phyloP scores from a whole-genome alignment of 2,329 filamentous ascomycete species.

The Aureobasidium sp. region DNA sequence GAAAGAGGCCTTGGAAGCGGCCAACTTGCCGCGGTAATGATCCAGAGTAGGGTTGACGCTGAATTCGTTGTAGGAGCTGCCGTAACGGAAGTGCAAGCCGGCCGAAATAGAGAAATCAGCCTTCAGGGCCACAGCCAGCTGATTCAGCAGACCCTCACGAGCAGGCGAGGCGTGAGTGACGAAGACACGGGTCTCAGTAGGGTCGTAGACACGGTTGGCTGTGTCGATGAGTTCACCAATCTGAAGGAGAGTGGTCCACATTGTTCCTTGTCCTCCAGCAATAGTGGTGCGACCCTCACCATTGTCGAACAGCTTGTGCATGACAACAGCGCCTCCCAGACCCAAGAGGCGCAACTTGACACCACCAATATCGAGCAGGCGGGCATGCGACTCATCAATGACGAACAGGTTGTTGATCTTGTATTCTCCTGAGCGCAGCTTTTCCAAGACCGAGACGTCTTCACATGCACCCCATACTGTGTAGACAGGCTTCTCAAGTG shows the following conservation, averaged over 20 bases:
- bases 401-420: slow-evolving; percentile 97
- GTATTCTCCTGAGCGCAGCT: slow-evolving; percentile 95
- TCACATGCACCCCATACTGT: slow-evolving; percentile 99
- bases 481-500: slow-evolving; percentile 92
- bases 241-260: slow-evolving; percentile 98
- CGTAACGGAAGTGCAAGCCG: slow-evolving; percentile 95
- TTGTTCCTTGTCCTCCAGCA: slow-evolving; percentile 94
- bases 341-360: slow-evolving; percentile 93
- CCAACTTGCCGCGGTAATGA: slow-evolving; percentile 96
- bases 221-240: slow-evolving; percentile 98
- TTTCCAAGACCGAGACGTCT: slow-evolving; percentile 94
- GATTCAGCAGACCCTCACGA: slow-evolving; percentile 91
- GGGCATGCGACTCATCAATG: slow-evolving; percentile 94
- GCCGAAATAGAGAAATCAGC: slow-evolving; percentile 97
- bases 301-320: slow-evolving; percentile 99
- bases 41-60: slow-evolving; percentile 97
- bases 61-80: slow-evolving; percentile 99
- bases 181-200: slow-evolving; percentile 93
- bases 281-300: slow-evolving; percentile 97
- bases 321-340: slow-evolving; percentile 91
- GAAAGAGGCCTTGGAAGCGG: slow-evolving; percentile 95
- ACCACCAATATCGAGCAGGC: slow-evolving; percentile 87
- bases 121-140: slow-evolving; percentile 94
- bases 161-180: slow-evolving; percentile 95
- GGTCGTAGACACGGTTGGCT: slow-evolving; percentile 95